A percentile compares a stretch with the other conserved stretches of the same genome.
Conservation (phyloP, 441 rosid genomes). For the Gossypium davidsonii region DNA sequence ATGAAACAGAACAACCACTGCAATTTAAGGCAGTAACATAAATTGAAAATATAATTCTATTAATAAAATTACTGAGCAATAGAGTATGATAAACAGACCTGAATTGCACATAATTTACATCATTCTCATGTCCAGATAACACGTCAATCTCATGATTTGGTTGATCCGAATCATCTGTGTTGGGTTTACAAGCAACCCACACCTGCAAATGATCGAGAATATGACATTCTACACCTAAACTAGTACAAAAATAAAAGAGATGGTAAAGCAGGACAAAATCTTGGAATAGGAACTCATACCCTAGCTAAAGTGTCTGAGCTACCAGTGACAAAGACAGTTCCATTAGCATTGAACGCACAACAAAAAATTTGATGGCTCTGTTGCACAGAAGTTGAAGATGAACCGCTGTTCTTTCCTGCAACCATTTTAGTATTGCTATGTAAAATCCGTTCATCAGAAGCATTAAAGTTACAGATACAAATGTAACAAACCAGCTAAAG, state of each 20-base stretch:
- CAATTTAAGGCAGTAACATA: conserved; percentile 25
- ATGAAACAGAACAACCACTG: conserved; percentile 91
- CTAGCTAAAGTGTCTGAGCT: conserved; percentile 97
- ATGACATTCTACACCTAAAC: background rate
- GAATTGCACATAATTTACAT: conserved; percentile 97
- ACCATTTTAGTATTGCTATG: conserved; percentile 20
- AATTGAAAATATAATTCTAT: background rate
- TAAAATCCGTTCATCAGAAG: conserved; percentile 20
- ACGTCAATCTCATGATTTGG: conserved; percentile 93
- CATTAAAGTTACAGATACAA: conserved; percentile 18
- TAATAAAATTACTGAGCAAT: background rate
- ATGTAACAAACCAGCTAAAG: conserved; percentile 44
- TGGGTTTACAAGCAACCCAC: conserved; percentile 80
- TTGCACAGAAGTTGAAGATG: conserved; percentile 56
- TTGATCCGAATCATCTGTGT: conserved; percentile 56
- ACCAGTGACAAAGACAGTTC: conserved; percentile 96
- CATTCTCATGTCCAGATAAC: conserved; percentile 94
- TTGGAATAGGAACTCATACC: conserved; percentile 31
- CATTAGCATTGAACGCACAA: conserved; percentile 94
- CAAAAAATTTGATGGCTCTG: conserved; percentile 84
- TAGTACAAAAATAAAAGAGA: conserved; percentile 4
- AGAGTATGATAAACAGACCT: conserved; percentile 46
- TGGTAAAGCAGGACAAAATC: background rate
- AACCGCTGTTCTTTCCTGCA: conserved; percentile 69
- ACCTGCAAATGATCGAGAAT: conserved; percentile 50